Conservation (phyloP, 768 basidiomycete genomes). For the Krasilnikovozyma curviuscula region DNA sequence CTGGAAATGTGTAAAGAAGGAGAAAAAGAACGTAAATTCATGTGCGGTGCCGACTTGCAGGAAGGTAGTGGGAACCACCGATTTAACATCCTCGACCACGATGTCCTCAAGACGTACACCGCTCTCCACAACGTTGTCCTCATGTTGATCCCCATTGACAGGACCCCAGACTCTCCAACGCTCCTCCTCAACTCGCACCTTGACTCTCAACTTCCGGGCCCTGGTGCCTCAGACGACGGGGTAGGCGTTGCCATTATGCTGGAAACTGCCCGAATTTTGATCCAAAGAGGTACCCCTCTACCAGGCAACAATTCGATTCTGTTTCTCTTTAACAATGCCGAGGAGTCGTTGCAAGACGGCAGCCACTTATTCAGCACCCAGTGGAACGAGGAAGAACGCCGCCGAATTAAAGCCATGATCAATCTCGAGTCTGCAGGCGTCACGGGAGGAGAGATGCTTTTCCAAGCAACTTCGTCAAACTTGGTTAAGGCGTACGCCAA, state of each 20-base stretch:
- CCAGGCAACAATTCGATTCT: conserved; percentile 1
- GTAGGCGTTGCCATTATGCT: conserved; percentile 7
- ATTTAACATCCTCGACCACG: conserved; percentile 9
- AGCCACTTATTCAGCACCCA: background rate
- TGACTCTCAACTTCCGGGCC: conserved; percentile 3
- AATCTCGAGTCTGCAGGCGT: conserved; percentile 11
- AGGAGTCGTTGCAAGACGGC: conserved; percentile 2
- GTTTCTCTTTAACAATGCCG: conserved; percentile 11
- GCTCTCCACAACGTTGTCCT: conserved; percentile 9
- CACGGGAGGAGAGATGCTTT: conserved; percentile 8
- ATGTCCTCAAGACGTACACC: conserved; percentile 10
- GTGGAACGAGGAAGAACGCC: background rate
- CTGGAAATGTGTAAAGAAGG: background rate
- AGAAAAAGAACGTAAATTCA: background rate
- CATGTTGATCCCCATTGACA: background rate
- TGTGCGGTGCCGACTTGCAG: conserved; percentile 8
- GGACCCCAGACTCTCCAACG: background rate
- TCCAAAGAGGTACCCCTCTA: background rate
- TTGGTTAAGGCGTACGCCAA: conserved; percentile 8
- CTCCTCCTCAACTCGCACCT: conserved; percentile 11
- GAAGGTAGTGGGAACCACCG: background rate
- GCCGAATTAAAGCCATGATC: conserved; percentile 3
- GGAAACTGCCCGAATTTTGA: conserved; percentile 2
- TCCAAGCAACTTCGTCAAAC: conserved; percentile 2
- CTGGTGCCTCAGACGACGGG: conserved; percentile 7